Evolutionary conservation across 108 stramenopile species (phyloP), one percentile per base, ranked within the genome.

Genomic region (Epithemia pelagica): DNA sequence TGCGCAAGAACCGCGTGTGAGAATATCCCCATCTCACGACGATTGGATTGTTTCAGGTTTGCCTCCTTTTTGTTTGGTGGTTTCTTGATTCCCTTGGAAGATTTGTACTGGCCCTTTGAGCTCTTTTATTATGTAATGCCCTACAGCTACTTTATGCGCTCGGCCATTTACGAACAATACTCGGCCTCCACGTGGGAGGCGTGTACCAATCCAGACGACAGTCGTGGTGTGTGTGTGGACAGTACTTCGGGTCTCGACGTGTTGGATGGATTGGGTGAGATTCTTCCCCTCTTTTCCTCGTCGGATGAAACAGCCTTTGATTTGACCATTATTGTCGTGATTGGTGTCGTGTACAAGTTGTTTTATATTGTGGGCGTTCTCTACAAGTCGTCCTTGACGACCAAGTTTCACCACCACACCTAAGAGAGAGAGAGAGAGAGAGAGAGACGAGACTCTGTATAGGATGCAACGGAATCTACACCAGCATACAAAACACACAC

Each of bases 91-190:
- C 61, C 78, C 15, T 21, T 31, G 32, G 32, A 61, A 8, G 72
- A 73, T 32, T 27, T 73, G 66, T 73, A 61, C 59, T 67, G 66
- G 66, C 72, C 72, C 15, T 67, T 67, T 31, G 58, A 61, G 52
- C 15, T 65, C 52, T 75, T 75, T 46, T 70, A 70, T 64, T 75
- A 75, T 64, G 25, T 75, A 20, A 58, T 70, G 59, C 68, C 68
- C 1, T 65, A 55, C 28, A 27, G 52, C 0, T 75, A 75, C 58
- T 75, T 64, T 32, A 58, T 69, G 25, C 74, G 74, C 28, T 54
- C 31, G 19, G 27, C 28, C 22, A 52, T 70, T 23, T 69, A 65
- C 55, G 29, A 57, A 7, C 51, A 52, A 28, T 60, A 70, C 58
- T 52, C 28, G n/a, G 64, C 59, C 24, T 29, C 59, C 1, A 32